Percentiles rank a stretch among this genome's conserved stretches.
phyloP scores from a whole-genome alignment of 1,284 basidiomycete genomes.

The Heterobasidion annosum region DNA sequence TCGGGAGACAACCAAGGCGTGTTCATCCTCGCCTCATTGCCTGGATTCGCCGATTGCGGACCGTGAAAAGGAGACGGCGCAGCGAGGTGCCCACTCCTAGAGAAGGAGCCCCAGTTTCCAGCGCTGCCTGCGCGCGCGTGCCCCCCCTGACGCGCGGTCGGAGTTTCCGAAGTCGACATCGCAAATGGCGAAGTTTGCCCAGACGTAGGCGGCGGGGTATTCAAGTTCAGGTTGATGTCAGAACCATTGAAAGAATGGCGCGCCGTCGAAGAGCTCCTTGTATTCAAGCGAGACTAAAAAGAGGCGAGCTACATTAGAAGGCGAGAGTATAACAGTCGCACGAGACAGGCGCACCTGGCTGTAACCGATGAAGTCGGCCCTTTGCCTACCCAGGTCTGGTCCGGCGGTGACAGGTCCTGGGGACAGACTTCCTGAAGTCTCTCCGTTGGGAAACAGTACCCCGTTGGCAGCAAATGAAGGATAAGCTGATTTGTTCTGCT shows the following conservation, averaged over 20 bases:
- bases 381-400: conserved; percentile 69
- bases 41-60: conserved; percentile 45
- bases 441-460: conserved; percentile 53
- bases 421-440: conserved; percentile 52
- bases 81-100: conserved; percentile 43
- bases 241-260: conserved; percentile 68
- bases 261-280: conserved; percentile 41
- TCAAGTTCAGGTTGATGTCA: conserved; percentile 51
- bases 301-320: conserved; percentile 2
- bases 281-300: conserved; percentile 31
- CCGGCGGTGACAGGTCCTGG: conserved; percentile 74
- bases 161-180: conserved; percentile 23
- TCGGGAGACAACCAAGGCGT: conserved; percentile 65
- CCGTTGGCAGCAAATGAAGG: conserved; percentile 69
- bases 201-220: conserved; percentile 33
- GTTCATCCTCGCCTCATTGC: conserved; percentile 35
- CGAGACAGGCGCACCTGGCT: conserved; percentile 41
- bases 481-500: conserved; percentile 66
- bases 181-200: conserved; percentile 38
- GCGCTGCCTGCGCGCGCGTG: conserved; percentile 70
- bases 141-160: conserved; percentile 39
- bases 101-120: conserved; percentile 63
- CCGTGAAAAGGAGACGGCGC: conserved; percentile 28
- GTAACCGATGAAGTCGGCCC: conserved; percentile 63
- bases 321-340: conserved; percentile 5